Percentiles rank a stretch among this genome's conserved stretches.
These are phyloP conservation scores for Berberis thunbergii DNA, from an alignment of 164 flowering plant genomes.

Conservation along the genomic window DNA sequence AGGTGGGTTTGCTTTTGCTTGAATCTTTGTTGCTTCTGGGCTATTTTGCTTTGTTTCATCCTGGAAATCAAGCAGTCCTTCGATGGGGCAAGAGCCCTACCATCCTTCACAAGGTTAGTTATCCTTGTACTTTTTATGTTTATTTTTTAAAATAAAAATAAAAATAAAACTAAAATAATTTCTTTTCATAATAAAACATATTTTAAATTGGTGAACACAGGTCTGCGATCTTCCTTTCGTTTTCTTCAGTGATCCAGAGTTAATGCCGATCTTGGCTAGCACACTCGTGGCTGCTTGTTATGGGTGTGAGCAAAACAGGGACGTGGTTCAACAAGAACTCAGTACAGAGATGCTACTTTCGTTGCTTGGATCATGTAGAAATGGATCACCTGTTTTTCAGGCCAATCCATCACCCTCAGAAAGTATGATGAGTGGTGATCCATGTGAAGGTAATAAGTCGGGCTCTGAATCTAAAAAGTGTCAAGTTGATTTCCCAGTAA, in stretches of 20 bases:
- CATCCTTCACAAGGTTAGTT: slow-evolving; percentile 88
- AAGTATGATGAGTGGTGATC: slow-evolving; percentile 17
- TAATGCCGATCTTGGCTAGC: slow-evolving; percentile 79
- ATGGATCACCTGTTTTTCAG: slow-evolving; percentile 19
- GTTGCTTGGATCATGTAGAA: slow-evolving; percentile 66
- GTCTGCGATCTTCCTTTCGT: slow-evolving; percentile 89
- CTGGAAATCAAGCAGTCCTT: slow-evolving; percentile 87
- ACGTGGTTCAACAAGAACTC: slow-evolving; percentile 75
- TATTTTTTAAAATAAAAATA: not conserved
- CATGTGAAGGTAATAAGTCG: slow-evolving; percentile 27
- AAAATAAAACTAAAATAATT: slow-evolving; percentile 10
- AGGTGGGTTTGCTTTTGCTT: slow-evolving; percentile 76
- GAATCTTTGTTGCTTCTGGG: slow-evolving; percentile 75
- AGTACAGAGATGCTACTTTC: slow-evolving; percentile 85
- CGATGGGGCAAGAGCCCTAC: slow-evolving; percentile 95
- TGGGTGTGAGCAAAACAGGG: slow-evolving; percentile 82
- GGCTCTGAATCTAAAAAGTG: slow-evolving; percentile 35
- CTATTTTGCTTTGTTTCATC: slow-evolving; percentile 75
- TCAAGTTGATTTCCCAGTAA: slow-evolving; percentile 30
- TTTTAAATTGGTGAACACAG: slow-evolving; percentile 29
- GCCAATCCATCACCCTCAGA: slow-evolving; percentile 14
- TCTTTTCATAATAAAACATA: too few species aligned
- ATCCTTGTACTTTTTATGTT: not conserved
- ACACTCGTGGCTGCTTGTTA: slow-evolving; percentile 80
- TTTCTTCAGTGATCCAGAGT: slow-evolving; percentile 85